A percentile compares a stretch with the other conserved stretches of the same genome.
Evolutionary conservation across 2,329 filamentous ascomycete genomes (phyloP).

Genomic region (Monosporascus sp.): DNA sequence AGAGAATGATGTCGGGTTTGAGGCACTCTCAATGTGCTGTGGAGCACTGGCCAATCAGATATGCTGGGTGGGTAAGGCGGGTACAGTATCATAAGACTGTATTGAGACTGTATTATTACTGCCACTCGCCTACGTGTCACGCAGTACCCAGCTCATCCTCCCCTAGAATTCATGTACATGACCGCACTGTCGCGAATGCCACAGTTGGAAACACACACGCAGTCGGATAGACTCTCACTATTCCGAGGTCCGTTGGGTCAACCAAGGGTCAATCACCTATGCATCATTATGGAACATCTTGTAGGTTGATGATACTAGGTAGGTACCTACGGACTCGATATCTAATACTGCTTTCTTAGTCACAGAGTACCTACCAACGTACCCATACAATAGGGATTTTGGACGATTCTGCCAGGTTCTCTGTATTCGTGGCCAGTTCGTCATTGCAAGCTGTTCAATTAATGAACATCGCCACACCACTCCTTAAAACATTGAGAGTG

Average conservation of each 20-base stretch:
- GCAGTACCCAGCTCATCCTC: too few relatives aligned
- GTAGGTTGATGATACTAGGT: too few relatives aligned
- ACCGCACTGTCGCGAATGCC: too few relatives aligned
- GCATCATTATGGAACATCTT: too few relatives aligned
- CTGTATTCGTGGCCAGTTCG: slow-evolving; percentile 20
- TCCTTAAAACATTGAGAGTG: slow-evolving; percentile 6
- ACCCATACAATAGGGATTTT: neutral
- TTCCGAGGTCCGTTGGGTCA: too few relatives aligned
- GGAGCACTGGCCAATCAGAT: slow-evolving; percentile 16
- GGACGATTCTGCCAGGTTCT: slow-evolving; percentile 4
- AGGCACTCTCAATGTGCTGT: slow-evolving; percentile 17
- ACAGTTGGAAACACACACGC: too few relatives aligned
- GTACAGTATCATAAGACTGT: slow-evolving; percentile 6
- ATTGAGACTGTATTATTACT: neutral
- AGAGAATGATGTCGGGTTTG: slow-evolving; percentile 16
- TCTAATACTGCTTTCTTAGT: neutral
- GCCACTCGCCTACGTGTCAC: too few relatives aligned
- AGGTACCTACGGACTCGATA: neutral
- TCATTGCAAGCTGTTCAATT: slow-evolving; percentile 26
- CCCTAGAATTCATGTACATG: too few relatives aligned
- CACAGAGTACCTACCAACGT: neutral
- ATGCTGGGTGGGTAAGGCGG: slow-evolving; percentile 8
- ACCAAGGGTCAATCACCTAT: too few relatives aligned
- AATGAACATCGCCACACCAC: slow-evolving; percentile 19
- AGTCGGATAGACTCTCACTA: too few relatives aligned